Conservation (phyloP, 768 basidiomycete genomes). For the Termitomyces titanicus region DNA sequence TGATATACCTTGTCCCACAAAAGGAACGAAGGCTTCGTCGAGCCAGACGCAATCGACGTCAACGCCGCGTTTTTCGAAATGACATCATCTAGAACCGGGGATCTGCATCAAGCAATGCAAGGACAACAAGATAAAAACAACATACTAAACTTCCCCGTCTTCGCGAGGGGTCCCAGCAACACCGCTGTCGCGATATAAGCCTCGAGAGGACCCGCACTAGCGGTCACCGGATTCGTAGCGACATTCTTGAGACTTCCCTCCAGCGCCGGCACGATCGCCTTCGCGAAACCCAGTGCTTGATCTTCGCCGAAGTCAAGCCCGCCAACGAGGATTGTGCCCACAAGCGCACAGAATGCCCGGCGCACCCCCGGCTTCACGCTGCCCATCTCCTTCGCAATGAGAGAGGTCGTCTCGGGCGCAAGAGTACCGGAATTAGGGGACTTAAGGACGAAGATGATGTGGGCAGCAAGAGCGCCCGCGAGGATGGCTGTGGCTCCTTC, state of each 20-base stretch:
- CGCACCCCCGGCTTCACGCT: constrained; percentile 58
- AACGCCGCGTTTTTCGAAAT: constrained; percentile 45
- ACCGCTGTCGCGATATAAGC: constrained; percentile 76
- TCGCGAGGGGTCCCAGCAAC: constrained; percentile 58
- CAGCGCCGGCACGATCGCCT: constrained; percentile 53
- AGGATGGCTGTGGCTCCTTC: constrained; percentile 60
- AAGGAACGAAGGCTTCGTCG: constrained; percentile 79
- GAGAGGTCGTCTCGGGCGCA: constrained; percentile 36
- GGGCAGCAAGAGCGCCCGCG: constrained; percentile 48
- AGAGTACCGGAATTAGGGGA: constrained; percentile 24
- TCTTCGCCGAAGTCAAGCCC: constrained; percentile 35
- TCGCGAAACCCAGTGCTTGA: constrained; percentile 49
- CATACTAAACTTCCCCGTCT: constrained; percentile 52
- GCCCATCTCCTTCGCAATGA: constrained; percentile 71
- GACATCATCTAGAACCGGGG: constrained; percentile 33
- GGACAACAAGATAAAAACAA: constrained; percentile 5
- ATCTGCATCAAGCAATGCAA: constrained; percentile 1
- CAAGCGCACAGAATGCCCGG: constrained; percentile 58
- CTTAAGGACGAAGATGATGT: constrained; percentile 55
- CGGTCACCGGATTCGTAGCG: constrained; percentile 53
- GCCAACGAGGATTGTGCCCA: constrained; percentile 56
- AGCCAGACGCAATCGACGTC: constrained; percentile 42
- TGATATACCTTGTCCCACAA: constrained; percentile 86
- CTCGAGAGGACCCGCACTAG: constrained; percentile 69
- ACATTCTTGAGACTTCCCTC: constrained; percentile 69